Base-by-base conservation (phyloP, 2,329 filamentous ascomycete species). In the Hymenoscyphus fructigenus region DNA sequence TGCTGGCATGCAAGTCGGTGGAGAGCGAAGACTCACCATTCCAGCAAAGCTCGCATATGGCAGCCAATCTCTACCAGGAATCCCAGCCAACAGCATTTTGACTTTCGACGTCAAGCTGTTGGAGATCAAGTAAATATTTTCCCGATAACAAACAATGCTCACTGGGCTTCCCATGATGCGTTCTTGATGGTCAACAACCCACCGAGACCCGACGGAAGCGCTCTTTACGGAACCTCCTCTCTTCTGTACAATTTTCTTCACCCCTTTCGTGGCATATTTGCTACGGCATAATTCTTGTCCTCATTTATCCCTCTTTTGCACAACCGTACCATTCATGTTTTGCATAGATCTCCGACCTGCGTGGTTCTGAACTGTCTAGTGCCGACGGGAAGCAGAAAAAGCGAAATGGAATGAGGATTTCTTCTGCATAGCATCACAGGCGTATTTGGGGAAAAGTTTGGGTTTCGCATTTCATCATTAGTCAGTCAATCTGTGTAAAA, bases 11-110 rank as follows among this genome's bases (percentile, higher is more conserved):
- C 84, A 89, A 72, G 89, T 93, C 72, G 95, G 95, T 75, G 93
- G 92, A 74, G 96, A 99, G 85, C 92, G 95, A 75, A 90, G 95
- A 72, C 85, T 99, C 75, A 93, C 88, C 68, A 93, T 99, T 75
- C 96, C 96, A 58, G 84, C 95, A 58, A 82, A 90, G 74, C 87
- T 94, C 65, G 96, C 91, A 74, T 99, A 99, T 79, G 95, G 96
- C 79, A 93, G 87, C 81, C 90, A 91, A 82, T 83, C 85, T 67
- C 80, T 91, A 28, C 91, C 92, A 60, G 93, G 91, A 71, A 98
- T 99, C 73, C 95, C 95, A 28, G 85, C 84, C 73, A 97, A 98
- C 86, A 94, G 92, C 78, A 92, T 90, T 71, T 82, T 99, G 78
- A 86, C 91, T 77, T 99, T 99, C 78, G 96, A 99, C 78, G 85